Conservation (phyloP, 768 basidiomycete species). For the Phylloporus scabripes region DNA sequence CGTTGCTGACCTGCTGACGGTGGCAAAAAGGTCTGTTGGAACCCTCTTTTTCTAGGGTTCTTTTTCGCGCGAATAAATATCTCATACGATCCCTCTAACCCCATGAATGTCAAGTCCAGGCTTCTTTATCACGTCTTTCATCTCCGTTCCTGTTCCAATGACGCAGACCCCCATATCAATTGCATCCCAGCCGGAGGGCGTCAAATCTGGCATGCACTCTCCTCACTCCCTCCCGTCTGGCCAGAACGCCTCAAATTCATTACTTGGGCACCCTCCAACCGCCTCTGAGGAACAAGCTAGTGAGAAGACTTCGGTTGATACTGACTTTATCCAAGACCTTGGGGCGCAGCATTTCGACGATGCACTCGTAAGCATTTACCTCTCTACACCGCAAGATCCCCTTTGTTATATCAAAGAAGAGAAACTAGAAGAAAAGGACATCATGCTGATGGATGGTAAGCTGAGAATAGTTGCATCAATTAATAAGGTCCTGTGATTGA, state of each 20-base stretch:
- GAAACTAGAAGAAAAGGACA: conserved; percentile 45
- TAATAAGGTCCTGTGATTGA: conserved; percentile 8
- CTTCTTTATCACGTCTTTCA: conserved; percentile 32
- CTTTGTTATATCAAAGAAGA: conserved; percentile 46
- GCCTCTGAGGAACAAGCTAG: background rate
- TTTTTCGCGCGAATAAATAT: conserved; percentile 17
- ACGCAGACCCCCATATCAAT: conserved; percentile 15
- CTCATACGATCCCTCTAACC: conserved; percentile 20
- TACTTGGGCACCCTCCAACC: conserved; percentile 24
- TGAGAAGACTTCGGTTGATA: background rate
- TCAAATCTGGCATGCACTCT: conserved; percentile 16
- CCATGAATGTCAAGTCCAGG: conserved; percentile 27
- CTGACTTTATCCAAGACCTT: background rate
- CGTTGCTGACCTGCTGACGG: conserved; percentile 11
- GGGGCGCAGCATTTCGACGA: conserved; percentile 25
- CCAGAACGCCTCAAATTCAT: conserved; percentile 14
- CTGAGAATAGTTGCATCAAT: conserved; percentile 10
- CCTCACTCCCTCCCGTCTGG: conserved; percentile 18
- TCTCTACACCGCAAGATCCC: conserved; percentile 21
- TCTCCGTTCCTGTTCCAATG: conserved; percentile 28
- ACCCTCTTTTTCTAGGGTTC: conserved; percentile 7
- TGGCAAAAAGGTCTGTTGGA: conserved; percentile 19
- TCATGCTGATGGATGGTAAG: conserved; percentile 55
- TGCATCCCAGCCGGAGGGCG: conserved; percentile 15
- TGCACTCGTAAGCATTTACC: conserved; percentile 32